Base-by-base conservation (phyloP, 768 basidiomycete species). In the Crassisporium funariophilum region DNA sequence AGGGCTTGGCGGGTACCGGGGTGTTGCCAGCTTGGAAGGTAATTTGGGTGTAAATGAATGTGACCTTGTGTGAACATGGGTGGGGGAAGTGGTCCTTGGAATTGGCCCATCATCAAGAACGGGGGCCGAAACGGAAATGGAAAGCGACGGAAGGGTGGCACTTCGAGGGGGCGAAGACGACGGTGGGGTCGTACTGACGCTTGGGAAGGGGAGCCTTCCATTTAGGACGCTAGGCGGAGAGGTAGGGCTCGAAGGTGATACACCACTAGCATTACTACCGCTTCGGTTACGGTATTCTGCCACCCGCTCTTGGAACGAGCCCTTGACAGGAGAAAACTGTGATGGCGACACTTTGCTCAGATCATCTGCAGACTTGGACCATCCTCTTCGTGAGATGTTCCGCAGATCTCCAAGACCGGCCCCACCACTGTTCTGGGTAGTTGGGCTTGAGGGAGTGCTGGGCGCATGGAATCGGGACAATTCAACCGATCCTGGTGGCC, bases 301-400 rank as follows among this genome's bases (percentile, higher is more conserved):
- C 53, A 84, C 77, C 58, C 75, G 81, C 43, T 83, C 78, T 33
- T 86, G 82, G 53, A 88, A 78, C 15, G 74, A 71, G 5, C 74
- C 54, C 35, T 78, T 76, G 41, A 76, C 61, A 31, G 74, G 70
- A 11, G 72, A 61, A 46, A 69, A 63, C 19, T 56, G 51, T 36
- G 52, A 44, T 0, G 66, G 55, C 0, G 73, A 72, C 39, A 82
- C 66, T 60, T 78, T 81, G 56, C 80, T 77, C 41, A 91, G 75
- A 62, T 92, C 89, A 59, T 91, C 89, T 16, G 81, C 88, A 5
- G 87, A 90, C 60, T 73, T 82, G 19, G 88, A 89, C 89, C 89
- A 91, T 10, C 76, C 77, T 61, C 81, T 85, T 56, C 81, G 77
- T 1, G 87, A 86, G 8, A 88, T 81, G 39, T 64, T 69, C 35